Evolutionary conservation across 768 basidiomycete genomes (phyloP).

Genomic region (Lentinus brumalis): DNA sequence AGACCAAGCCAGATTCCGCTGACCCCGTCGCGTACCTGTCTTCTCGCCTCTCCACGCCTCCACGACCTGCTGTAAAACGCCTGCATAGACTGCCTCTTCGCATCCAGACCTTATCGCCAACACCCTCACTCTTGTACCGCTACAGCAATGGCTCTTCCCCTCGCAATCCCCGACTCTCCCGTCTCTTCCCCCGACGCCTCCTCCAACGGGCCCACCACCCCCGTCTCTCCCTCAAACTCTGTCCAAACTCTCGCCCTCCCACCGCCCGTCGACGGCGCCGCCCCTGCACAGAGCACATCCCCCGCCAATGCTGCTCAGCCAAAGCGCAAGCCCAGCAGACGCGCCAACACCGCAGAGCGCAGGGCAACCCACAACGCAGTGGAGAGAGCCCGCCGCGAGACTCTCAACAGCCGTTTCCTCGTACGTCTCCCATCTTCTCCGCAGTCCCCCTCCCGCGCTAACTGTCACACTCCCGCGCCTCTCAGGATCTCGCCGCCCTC

Average conservation of each 20-base stretch:
- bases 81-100: slow-evolving; percentile 20
- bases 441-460: slow-evolving; percentile 20
- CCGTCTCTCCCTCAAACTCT: slow-evolving; percentile 42
- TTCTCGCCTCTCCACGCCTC: slow-evolving; percentile 14
- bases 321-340: slow-evolving; percentile 82
- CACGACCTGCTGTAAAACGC: slow-evolving; percentile 27
- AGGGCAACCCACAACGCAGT: slow-evolving; percentile 97
- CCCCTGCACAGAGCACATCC: slow-evolving; percentile 16
- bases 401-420: slow-evolving; percentile 89
- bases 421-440: slow-evolving; percentile 42
- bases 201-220: slow-evolving; percentile 50
- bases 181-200: slow-evolving; percentile 40
- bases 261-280: slow-evolving; percentile 30
- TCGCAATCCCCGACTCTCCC: slow-evolving; percentile 43
- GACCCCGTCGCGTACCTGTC: slow-evolving; percentile 49
- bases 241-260: slow-evolving; percentile 41
- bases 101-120: slow-evolving; percentile 25
- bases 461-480: background rate
- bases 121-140: slow-evolving; percentile 18
- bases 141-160: slow-evolving; percentile 40
- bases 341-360: slow-evolving; percentile 96
- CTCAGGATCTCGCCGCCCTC: slow-evolving; percentile 87
- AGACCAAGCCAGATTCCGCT: slow-evolving; percentile 51
- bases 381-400: slow-evolving; percentile 85
- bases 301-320: slow-evolving; percentile 38